A percentile compares a stretch with the other conserved stretches of the same genome.
These are phyloP conservation scores for Pseudogymnoascus sp. DNA, from an alignment of 2,329 filamentous ascomycete genomes.

Conservation along the genomic window DNA sequence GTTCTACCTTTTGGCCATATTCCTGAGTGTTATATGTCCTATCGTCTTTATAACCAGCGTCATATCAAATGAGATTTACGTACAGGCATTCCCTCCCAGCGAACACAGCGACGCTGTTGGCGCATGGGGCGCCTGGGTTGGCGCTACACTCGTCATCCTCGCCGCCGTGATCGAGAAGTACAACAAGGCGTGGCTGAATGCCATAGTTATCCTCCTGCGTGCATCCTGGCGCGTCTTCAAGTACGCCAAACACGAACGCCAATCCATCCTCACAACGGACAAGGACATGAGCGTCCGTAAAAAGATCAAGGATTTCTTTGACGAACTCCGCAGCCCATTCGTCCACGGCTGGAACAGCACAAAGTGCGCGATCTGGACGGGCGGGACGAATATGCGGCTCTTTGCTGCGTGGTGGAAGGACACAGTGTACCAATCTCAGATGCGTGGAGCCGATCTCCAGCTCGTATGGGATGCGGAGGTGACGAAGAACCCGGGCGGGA, in stretches of 20 bases:
- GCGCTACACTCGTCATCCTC: conserved; percentile 11
- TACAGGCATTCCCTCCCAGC: conserved; percentile 9
- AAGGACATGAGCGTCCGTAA: not conserved
- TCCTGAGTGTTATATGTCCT: conserved; percentile 9
- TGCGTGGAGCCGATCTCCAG: not conserved
- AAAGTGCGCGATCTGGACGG: not conserved
- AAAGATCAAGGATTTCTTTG: not conserved
- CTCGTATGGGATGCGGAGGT: not conserved
- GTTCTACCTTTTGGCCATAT: conserved; percentile 11
- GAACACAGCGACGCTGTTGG: conserved; percentile 15
- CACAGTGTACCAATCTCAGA: not conserved
- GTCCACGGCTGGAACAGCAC: not conserved
- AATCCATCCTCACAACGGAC: not conserved
- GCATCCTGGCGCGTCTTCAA: not conserved
- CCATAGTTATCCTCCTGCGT: not conserved
- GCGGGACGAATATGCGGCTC: not conserved
- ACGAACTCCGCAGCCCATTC: not conserved
- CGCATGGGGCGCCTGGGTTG: conserved; percentile 15
- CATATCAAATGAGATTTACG: conserved; percentile 5
- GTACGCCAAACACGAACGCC: not conserved
- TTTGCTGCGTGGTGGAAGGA: not conserved
- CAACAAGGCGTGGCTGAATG: conserved; percentile 2
- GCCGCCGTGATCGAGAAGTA: conserved; percentile 13
- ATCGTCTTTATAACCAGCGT: conserved; percentile 10
- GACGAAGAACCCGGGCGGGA: not conserved